Percentiles rank a stretch among this genome's conserved stretches.
These are phyloP conservation scores for Ascochyta clinopodiicola DNA, from an alignment of 2,329 filamentous ascomycete species.

Conservation along the genomic window DNA sequence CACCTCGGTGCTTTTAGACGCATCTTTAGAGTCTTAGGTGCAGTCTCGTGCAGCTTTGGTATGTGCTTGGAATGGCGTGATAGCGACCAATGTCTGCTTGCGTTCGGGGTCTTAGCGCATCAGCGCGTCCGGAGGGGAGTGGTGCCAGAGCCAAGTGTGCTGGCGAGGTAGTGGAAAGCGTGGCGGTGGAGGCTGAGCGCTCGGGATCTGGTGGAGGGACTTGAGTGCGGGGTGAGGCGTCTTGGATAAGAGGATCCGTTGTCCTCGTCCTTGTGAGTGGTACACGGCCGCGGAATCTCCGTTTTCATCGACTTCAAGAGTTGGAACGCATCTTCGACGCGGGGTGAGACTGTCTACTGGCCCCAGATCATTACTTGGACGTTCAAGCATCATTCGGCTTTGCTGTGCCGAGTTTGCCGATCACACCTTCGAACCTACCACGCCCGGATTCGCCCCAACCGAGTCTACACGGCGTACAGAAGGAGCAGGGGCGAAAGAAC, in stretches of 20 bases:
- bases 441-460: neutral
- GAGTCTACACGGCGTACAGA: slow-evolving; percentile 1
- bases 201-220: slow-evolving; percentile 7
- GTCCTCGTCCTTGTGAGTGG: neutral
- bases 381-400: slow-evolving; percentile 1
- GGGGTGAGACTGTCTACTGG: neutral
- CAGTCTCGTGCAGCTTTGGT: slow-evolving; percentile 12
- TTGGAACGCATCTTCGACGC: neutral
- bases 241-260: slow-evolving; percentile 11
- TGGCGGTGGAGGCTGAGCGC: slow-evolving; percentile 19
- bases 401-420: slow-evolving; percentile 15
- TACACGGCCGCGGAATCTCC: slow-evolving; percentile 6
- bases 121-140: slow-evolving; percentile 1
- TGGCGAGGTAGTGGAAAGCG: slow-evolving; percentile 4
- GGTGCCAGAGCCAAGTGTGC: slow-evolving; percentile 13
- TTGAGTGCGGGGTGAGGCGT: slow-evolving; percentile 9
- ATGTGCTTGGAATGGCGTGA: slow-evolving; percentile 20
- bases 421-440: neutral
- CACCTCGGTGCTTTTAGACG: slow-evolving; percentile 5
- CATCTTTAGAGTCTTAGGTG: neutral
- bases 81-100: slow-evolving; percentile 11
- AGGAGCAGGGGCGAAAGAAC: slow-evolving; percentile 3
- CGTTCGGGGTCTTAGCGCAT: neutral
- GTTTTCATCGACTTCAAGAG: neutral
- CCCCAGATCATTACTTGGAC: slow-evolving; percentile 4